These are phyloP conservation scores for Pseudogymnoascus verrucosus DNA, from an alignment of 2,329 filamentous ascomycete genomes.

Conservation along the genomic window DNA sequence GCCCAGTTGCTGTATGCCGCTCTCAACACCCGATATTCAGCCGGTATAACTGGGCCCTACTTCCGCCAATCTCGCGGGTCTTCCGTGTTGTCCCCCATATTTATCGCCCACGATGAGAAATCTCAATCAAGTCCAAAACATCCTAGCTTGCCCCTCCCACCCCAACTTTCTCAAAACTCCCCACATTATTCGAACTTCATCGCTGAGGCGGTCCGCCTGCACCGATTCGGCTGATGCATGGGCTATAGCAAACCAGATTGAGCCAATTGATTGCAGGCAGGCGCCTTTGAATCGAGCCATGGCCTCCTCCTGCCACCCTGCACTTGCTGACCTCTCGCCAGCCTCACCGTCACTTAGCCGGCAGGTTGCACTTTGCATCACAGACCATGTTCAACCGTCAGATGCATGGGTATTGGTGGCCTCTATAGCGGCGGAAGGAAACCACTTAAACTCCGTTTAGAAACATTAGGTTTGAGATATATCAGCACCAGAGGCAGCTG, in stretches of 20 bases:
- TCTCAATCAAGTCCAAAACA: conserved; percentile 7
- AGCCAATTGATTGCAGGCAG: conserved; percentile 8
- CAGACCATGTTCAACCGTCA: conserved; percentile 7
- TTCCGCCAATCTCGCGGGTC: background rate
- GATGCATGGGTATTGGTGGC: conserved; percentile 3
- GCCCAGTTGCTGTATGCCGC: background rate
- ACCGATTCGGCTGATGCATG: conserved; percentile 7
- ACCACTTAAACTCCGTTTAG: conserved; percentile 17
- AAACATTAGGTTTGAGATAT: conserved; percentile 21
- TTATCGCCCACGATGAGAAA: background rate
- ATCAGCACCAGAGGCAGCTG: conserved; percentile 22
- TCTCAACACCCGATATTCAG: background rate
- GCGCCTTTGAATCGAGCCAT: background rate
- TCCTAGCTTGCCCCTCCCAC: conserved; percentile 1
- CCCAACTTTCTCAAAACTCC: background rate
- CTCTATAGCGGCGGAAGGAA: conserved; percentile 7
- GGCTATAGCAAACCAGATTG: background rate
- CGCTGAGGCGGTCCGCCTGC: conserved; percentile 7
- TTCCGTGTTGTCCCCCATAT: background rate
- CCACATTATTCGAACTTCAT: conserved; percentile 3
- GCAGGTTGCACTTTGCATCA: conserved; percentile 5
- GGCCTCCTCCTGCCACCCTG: conserved; percentile 1
- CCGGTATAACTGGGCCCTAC: background rate
- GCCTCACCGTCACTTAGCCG: conserved; percentile 8
- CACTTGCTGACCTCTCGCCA: conserved; percentile 1